phyloP scores from a whole-genome alignment of 768 basidiomycete species.

The Russula dissimulans region DNA sequence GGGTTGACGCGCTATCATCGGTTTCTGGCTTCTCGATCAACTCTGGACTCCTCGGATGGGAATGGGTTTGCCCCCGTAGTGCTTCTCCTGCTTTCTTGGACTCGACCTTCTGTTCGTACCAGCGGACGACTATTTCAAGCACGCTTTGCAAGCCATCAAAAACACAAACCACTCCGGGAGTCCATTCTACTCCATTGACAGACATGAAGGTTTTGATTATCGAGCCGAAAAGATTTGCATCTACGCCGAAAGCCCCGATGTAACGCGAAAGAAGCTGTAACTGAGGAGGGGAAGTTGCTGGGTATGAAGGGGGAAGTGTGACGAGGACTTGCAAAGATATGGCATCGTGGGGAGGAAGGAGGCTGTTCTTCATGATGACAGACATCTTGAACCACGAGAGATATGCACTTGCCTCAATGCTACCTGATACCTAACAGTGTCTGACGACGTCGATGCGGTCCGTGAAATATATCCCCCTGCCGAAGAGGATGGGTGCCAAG shows the following conservation, averaged over 20 bases:
- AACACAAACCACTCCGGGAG: conserved; percentile 63
- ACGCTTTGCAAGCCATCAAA: conserved; percentile 81
- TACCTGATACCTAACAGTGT: conserved; percentile 55
- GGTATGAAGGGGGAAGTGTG: conserved; percentile 47
- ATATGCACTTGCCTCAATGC: conserved; percentile 45
- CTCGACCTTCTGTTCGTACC: conserved; percentile 64
- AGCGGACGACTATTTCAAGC: conserved; percentile 51
- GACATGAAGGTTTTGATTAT: conserved; percentile 79
- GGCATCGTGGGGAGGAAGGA: conserved; percentile 43
- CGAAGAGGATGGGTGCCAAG: conserved; percentile 39
- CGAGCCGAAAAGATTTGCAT: conserved; percentile 63
- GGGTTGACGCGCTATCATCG: neutral
- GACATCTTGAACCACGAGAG: neutral
- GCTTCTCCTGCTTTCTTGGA: conserved; percentile 46
- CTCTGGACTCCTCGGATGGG: neutral
- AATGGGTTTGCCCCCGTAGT: conserved; percentile 39
- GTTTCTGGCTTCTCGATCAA: neutral
- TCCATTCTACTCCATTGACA: conserved; percentile 66
- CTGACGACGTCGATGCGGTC: conserved; percentile 18
- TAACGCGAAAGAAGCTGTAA: conserved; percentile 80
- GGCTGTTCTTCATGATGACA: conserved; percentile 20
- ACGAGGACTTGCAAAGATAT: conserved; percentile 31
- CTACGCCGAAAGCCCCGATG: conserved; percentile 69
- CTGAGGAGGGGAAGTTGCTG: conserved; percentile 60
- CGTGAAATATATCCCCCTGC: conserved; percentile 5